A percentile compares a stretch with the other conserved stretches of the same genome.
Evolutionary conservation across 2,329 filamentous ascomycete genomes (phyloP).

Genomic region (Calonectria crousiana): DNA sequence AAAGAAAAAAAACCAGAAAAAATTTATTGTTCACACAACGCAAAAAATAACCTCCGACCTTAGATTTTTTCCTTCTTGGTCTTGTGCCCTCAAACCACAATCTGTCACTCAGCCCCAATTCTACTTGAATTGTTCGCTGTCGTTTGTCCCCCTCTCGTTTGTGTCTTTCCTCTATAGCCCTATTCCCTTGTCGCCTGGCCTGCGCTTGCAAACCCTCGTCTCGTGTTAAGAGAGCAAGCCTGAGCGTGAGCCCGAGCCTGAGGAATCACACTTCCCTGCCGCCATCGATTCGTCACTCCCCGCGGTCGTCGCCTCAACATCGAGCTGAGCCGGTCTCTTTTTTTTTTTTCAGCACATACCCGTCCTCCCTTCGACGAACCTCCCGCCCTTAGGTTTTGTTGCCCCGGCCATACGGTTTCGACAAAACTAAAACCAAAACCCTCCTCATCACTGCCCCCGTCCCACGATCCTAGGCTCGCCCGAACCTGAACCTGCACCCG

Average conservation of each 20-base stretch:
- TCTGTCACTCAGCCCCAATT: slow-evolving; percentile 45
- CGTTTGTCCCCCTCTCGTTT: slow-evolving; percentile 23
- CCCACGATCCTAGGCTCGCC: slow-evolving; percentile 16
- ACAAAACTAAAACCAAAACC: slow-evolving; percentile 26
- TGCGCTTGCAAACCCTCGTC: slow-evolving; percentile 34
- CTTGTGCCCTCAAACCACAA: slow-evolving; percentile 44
- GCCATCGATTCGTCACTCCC: slow-evolving; percentile 33
- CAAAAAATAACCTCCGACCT: slow-evolving; percentile 51
- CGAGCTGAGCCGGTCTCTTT: slow-evolving; percentile 31
- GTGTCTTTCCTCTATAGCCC: slow-evolving; percentile 29
- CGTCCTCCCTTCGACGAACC: slow-evolving; percentile 32
- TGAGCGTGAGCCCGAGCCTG: slow-evolving; percentile 24
- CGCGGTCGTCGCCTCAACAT: slow-evolving; percentile 35
- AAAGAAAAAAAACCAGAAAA: slow-evolving; percentile 48
- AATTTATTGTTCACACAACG: slow-evolving; percentile 58
- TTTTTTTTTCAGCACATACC: slow-evolving; percentile 9
- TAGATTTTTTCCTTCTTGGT: slow-evolving; percentile 44
- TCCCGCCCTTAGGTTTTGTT: slow-evolving; percentile 29
- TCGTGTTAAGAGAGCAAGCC: slow-evolving; percentile 25
- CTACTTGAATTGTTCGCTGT: slow-evolving; percentile 44
- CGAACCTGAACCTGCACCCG: slow-evolving; percentile 11
- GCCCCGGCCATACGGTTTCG: slow-evolving; percentile 30
- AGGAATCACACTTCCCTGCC: slow-evolving; percentile 24
- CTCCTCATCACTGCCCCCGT: slow-evolving; percentile 29
- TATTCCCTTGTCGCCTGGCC: slow-evolving; percentile 26